Base-by-base conservation (phyloP, 2,329 filamentous ascomycete species). In the Furcasterigmium sp. region DNA sequence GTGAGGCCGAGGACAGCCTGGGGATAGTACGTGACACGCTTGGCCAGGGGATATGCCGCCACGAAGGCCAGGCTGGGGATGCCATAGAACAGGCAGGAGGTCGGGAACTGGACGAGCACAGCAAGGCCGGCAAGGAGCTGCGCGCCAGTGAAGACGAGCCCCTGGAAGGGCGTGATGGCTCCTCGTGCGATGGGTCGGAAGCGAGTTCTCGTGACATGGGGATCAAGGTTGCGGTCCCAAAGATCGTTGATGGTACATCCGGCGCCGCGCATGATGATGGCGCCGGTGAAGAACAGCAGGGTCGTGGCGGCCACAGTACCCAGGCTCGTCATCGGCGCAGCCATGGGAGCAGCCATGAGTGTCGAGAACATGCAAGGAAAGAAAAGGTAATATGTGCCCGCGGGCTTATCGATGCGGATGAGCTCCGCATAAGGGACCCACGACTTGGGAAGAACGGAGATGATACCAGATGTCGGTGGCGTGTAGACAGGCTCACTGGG, bases 211-310 rank as follows among this genome's bases (percentile, higher is more conserved):
- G 76, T 66, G 13, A 95, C 89, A 49, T 89, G 78, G 7, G 85
- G 84, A 62, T 95, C 90, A 14, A 95, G 81, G 53, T 93, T 86
- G 43, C 87, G 80, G 63, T 95, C 90, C 85, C 88, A 91, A 40
- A 94, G 79, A 60, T 95, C 90, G 60, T 95, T 95, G 66, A 94
- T 89, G 15, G 85, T 85, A 63, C 90, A 95, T 41, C 88, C 88
- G 17, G 88, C 87, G 39, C 90, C 86, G 47, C 90, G 85, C 86
- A 95, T 93, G 51, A 95, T 76, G 36, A 94, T 61, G 4, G 87
- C 85, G 40, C 88, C 89, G 2, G 80, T 72, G 55, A 85, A 78
- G 66, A 94, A 93, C 38, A 93, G 75, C 3, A 77, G 57, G 2
- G 77, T 75, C 0, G 84, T 89, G 39, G 79, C 75, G 23, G 85